Evolutionary conservation across 257 asterid genomes (phyloP).

Genomic region (Solanum piurae): DNA sequence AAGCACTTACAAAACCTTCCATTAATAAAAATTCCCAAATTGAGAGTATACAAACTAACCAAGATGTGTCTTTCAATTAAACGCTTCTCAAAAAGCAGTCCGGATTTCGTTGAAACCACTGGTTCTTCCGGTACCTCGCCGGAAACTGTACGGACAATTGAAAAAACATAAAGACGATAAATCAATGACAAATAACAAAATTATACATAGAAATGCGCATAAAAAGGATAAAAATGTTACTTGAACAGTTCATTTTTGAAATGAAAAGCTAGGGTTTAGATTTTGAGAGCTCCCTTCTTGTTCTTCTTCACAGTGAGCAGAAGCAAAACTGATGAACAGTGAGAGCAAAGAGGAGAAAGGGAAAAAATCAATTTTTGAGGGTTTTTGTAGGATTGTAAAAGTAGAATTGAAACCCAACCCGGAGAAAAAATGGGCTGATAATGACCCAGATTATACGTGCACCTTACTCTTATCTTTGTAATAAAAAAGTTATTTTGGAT

Average conservation of each 20-base stretch:
- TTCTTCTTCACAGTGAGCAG: background rate
- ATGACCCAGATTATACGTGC: background rate
- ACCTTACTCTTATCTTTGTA: no score
- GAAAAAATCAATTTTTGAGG: background rate
- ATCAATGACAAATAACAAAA: slow-evolving; percentile 9
- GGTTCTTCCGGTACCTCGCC: slow-evolving; percentile 99
- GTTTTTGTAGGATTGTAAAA: background rate
- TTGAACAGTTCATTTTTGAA: slow-evolving; percentile 62
- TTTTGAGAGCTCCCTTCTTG: background rate
- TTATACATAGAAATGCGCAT: background rate
- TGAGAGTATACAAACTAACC: slow-evolving; percentile 24
- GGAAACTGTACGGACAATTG: slow-evolving; percentile 46
- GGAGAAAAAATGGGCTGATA: background rate
- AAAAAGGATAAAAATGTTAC: slow-evolving; percentile 18
- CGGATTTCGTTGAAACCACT: slow-evolving; percentile 66
- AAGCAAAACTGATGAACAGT: background rate
- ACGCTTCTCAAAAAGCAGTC: slow-evolving; percentile 82
- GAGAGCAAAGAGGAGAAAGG: background rate
- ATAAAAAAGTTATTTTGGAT: no score
- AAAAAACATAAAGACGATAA: background rate
- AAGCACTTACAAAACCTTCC: background rate
- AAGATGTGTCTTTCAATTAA: slow-evolving; percentile 78
- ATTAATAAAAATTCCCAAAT: background rate
- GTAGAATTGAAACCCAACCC: background rate
- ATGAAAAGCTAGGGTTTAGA: background rate